Base-by-base conservation (phyloP, 257 asterid species). In the Thymus quinquecostatus region DNA sequence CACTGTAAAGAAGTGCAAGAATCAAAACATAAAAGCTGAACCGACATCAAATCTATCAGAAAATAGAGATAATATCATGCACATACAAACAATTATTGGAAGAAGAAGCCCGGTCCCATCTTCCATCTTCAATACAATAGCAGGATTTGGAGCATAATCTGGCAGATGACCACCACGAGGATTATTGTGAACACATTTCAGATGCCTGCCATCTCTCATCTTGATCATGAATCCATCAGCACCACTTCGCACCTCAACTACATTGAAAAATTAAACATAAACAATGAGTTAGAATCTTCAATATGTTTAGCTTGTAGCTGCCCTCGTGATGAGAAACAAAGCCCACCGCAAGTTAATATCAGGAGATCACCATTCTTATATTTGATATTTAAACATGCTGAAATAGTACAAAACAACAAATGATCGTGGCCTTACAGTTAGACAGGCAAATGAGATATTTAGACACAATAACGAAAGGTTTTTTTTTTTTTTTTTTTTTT, bases 211-310 rank as follows among this genome's bases (percentile, higher is more conserved):
- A 71, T 94, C 98, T 84, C 98, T 86, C 99, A 94, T 91, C 86
- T 87, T 94, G 81, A 94, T 82, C 93, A 89, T 75, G 86, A 94
- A 91, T 82, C 99, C 99, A 43, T 91, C 97, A 2, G 86, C 74
- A 5, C 99, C 95, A 83, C 97, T 87, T 84, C 77, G 81, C 74
- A 94, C 99, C 86, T 94, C 97, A 80, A 89, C 99, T 94, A 68
- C 65, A 53, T 47, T 33, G 63, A 76, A 67, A 30, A 75, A 72
- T 14, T 3, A 66, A 74, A 75, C 55, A 33, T 11, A 66, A 50
- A 28, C 36, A 41, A 30, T 48, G 50, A 75, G 69, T 40, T 30
- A 5, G 27, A 28, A 56, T 30, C 9, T 30, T 9, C 34, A n/a
- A 55, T 0, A 28, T 9, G 66, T 6, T 2, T 5, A 29, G 60